Conservation (phyloP, 78 protist species). For the Planoprotostelium fungivorum region DNA sequence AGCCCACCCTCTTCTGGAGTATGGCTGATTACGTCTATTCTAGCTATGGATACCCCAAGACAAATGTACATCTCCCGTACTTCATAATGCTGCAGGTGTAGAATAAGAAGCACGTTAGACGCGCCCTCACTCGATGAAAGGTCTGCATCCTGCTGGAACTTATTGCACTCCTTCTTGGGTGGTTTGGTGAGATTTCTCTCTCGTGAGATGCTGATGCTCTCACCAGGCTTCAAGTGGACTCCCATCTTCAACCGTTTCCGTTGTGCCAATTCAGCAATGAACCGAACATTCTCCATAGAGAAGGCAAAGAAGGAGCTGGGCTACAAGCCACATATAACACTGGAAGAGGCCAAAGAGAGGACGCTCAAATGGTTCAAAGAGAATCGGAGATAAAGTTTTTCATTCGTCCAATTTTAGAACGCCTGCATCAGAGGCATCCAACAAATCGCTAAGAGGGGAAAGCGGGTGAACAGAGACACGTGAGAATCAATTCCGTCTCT, state of each 20-base stretch:
- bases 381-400: too few relatives aligned
- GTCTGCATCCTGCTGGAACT: neutral
- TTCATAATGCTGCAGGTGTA: too few relatives aligned
- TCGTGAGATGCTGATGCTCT: neutral
- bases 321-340: slow-evolving; percentile 42
- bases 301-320: slow-evolving; percentile 41
- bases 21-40: slow-evolving; percentile 32
- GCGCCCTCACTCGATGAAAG: too few relatives aligned
- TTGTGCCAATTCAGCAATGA: slow-evolving; percentile 26
- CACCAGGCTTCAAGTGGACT: slow-evolving; percentile 10
- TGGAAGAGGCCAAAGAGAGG: slow-evolving; percentile 41
- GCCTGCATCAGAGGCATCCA: too few relatives aligned
- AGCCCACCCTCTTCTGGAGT: slow-evolving; percentile 45
- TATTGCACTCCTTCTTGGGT: slow-evolving; percentile 28
- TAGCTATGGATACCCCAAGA: too few relatives aligned
- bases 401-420: too few relatives aligned
- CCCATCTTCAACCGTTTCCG: slow-evolving; percentile 51
- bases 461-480: too few relatives aligned
- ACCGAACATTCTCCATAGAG: slow-evolving; percentile 40
- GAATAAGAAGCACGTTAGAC: too few relatives aligned
- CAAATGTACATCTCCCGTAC: too few relatives aligned
- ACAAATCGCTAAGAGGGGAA: too few relatives aligned
- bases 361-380: slow-evolving; percentile 40
- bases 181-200: slow-evolving; percentile 33
- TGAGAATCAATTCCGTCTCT: too few relatives aligned